Conservation (phyloP, 768 basidiomycete genomes). For the Serendipita sp. region DNA sequence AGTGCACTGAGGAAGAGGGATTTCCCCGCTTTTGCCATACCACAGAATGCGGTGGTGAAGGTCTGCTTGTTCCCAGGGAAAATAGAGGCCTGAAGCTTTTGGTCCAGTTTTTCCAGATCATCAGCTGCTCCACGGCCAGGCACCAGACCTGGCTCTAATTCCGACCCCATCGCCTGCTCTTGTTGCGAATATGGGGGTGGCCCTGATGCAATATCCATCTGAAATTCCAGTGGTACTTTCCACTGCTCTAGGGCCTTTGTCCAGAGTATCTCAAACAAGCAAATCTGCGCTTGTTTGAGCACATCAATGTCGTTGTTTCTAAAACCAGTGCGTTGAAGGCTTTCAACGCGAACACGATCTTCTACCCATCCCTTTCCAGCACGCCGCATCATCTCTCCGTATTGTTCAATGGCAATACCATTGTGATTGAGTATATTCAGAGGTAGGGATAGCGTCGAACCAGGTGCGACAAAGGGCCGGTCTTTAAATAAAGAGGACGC, state of each 20-base stretch:
- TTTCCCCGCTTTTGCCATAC: background rate
- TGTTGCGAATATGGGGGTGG: background rate
- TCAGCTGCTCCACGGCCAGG: background rate
- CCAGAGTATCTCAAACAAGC: background rate
- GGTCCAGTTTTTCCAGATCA: background rate
- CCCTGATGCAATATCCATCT: background rate
- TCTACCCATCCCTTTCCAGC: background rate
- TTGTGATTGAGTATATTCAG: background rate
- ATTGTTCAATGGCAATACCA: background rate
- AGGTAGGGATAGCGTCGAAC: no score
- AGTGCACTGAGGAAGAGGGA: background rate
- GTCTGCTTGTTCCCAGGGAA: background rate
- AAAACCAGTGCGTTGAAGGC: background rate
- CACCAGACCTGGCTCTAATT: background rate
- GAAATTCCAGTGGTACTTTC: background rate
- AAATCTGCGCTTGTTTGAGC: background rate
- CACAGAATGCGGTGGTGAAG: conserved; percentile 1
- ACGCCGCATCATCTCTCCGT: background rate
- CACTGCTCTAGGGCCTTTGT: background rate
- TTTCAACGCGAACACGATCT: background rate
- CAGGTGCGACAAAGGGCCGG: background rate
- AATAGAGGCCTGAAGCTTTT: background rate
- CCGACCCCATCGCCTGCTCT: background rate
- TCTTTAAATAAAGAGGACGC: background rate
- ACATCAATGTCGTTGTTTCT: background rate